Base-by-base conservation (phyloP, 495 filamentous ascomycete species). In the Cryomyces minteri region DNA sequence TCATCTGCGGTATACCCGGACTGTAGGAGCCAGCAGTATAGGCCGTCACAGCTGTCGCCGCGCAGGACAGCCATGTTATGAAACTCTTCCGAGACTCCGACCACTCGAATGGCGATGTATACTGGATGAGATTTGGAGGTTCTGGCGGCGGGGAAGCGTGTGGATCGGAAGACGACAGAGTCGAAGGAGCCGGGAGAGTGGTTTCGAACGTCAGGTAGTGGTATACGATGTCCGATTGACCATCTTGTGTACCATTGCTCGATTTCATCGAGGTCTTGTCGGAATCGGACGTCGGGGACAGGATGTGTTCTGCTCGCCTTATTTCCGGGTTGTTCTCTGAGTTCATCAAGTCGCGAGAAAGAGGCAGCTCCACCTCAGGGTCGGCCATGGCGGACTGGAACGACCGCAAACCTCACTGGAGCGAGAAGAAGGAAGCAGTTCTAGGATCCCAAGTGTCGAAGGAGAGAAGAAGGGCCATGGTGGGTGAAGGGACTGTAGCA, bases 21-120 rank as follows among this genome's bases (percentile, higher is more conserved):
- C 77, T 79, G 62, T 90, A 86, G 9, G 87, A 74, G 10, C 88
- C 86, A 0, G 86, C 82, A 0, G 80, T 75, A 57, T 87, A 92
- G 31, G 83, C 86, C 0, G 85, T 84, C 48, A 88, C 60, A 6
- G 73, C 71, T 0, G 87, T 93, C 1, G 82, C 81, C 18, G 71
- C 56, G 57, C 81, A 88, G 2, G 81, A 80, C 32, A 94, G 68
- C 57, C 65, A 71, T n/a, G 85, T 76, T 55, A 81, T 78, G 57
- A 83, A 58, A 8, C 65, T 69, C 54, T 94, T 94, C 39, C 76
- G 73, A 30, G 62, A 64, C 51, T 58, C 49, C 0, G 80, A 73
- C 87, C 87, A 94, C 11, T 70, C 67, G 54, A 84, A 80, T 0
- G 87, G 88, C 29, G 80, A 77, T 1, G 63, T 68, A 43, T 77